Conservation (phyloP, 495 filamentous ascomycete genomes). For the Penicillium steckii region DNA sequence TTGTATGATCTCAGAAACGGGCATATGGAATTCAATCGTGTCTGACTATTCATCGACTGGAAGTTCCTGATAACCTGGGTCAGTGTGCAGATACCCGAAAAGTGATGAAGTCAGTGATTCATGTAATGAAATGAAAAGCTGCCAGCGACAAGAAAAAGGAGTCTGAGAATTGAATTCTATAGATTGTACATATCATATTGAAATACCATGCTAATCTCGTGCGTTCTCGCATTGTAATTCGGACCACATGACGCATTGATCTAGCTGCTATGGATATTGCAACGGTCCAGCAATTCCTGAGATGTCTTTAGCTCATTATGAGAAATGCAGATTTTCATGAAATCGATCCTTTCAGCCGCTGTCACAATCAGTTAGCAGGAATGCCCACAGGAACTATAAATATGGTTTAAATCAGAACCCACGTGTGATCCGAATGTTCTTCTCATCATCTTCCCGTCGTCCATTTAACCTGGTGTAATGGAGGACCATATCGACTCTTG, state of each 20-base stretch:
- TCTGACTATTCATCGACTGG: too few relatives aligned
- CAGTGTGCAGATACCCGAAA: too few relatives aligned
- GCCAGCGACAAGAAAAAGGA: too few relatives aligned
- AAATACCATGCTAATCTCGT: not conserved
- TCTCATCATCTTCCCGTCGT: slow-evolving; percentile 6
- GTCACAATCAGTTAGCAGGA: not conserved
- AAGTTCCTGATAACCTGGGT: too few relatives aligned
- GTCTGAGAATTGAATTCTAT: too few relatives aligned
- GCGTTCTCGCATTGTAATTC: not conserved
- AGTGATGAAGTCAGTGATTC: too few relatives aligned
- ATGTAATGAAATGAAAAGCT: too few relatives aligned
- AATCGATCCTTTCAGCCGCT: slow-evolving; percentile 16
- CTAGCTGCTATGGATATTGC: not conserved
- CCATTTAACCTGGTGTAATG: slow-evolving; percentile 13
- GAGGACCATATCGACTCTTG: slow-evolving; percentile 21
- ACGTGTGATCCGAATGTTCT: slow-evolving; percentile 8
- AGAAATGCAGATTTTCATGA: slow-evolving; percentile 15
- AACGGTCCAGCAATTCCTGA: slow-evolving; percentile 1
- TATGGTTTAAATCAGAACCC: not conserved
- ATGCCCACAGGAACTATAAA: too few relatives aligned
- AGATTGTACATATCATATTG: too few relatives aligned
- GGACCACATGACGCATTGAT: not conserved
- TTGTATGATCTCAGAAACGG: not conserved
- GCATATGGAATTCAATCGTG: too few relatives aligned
- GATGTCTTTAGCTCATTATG: slow-evolving; percentile 15